Evolutionary conservation across 2,329 filamentous ascomycete species (phyloP).

Genomic region (Stagonosporopsis rhizophila): DNA sequence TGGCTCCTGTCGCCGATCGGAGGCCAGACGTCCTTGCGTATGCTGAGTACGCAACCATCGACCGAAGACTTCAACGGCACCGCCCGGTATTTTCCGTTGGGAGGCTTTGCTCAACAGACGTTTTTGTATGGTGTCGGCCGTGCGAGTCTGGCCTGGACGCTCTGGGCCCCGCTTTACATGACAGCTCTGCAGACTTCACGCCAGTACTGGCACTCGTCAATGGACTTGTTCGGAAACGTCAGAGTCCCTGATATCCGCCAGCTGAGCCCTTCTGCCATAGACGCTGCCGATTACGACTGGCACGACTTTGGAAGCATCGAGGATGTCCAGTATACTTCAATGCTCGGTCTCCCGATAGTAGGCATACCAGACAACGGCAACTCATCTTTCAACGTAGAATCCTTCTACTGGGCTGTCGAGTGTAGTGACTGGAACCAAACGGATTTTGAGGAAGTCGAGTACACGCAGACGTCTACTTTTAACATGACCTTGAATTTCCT

Average conservation of each 20-base stretch:
- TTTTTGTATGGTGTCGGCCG: background rate
- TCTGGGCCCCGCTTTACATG: background rate
- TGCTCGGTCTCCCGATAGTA: background rate
- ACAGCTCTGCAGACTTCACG: background rate
- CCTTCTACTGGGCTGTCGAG: background rate
- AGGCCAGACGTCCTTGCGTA: background rate
- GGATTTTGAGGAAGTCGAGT: background rate
- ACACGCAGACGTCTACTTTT: background rate
- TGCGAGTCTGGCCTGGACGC: background rate
- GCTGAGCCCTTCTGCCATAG: background rate
- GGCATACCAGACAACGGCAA: background rate
- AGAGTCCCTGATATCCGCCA: background rate
- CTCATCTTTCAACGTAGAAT: background rate
- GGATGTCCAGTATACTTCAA: background rate
- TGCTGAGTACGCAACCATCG: background rate
- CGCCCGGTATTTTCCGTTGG: background rate
- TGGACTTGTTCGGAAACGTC: background rate
- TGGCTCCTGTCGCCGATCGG: slow-evolving; percentile 1
- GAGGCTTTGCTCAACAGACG: background rate
- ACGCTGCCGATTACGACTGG: background rate
- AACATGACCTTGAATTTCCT: background rate
- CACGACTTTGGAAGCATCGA: background rate
- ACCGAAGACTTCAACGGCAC: background rate
- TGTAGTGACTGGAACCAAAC: background rate
- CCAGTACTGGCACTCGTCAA: background rate